Conservation (phyloP, 2,329 filamentous ascomycete species). For the Elsinoe ampelina region DNA sequence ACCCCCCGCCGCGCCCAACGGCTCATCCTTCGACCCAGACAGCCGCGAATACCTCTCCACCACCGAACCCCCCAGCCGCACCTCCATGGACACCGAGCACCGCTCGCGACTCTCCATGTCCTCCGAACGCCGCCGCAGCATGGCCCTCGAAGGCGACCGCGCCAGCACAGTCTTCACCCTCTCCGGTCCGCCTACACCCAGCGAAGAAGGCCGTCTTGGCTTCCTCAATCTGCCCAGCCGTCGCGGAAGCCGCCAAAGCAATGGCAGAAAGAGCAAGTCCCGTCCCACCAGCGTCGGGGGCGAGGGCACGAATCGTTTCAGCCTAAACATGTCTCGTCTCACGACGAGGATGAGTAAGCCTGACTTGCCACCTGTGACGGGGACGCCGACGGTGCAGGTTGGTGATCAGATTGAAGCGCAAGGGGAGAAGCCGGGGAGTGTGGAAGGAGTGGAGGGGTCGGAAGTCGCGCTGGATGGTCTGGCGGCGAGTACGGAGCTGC, state of each 20-base stretch:
- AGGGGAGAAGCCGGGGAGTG: background rate
- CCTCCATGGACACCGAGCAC: constrained; percentile 23
- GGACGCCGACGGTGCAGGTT: constrained; percentile 26
- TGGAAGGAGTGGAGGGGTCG: background rate
- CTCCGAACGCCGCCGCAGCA: constrained; percentile 30
- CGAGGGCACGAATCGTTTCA: constrained; percentile 28
- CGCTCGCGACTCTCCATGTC: constrained; percentile 29
- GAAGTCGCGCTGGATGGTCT: background rate
- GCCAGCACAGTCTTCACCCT: constrained; percentile 21
- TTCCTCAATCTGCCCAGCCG: constrained; percentile 25
- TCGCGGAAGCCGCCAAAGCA: constrained; percentile 21
- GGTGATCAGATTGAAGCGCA: background rate
- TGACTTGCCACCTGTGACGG: constrained; percentile 18
- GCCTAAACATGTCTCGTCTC: constrained; percentile 32
- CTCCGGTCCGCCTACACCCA: constrained; percentile 33
- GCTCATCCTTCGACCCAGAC: background rate
- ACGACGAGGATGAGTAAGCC: constrained; percentile 33
- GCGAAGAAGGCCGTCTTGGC: constrained; percentile 30
- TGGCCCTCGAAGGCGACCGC: constrained; percentile 31
- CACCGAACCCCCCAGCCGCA: constrained; percentile 20
- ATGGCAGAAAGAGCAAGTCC: constrained; percentile 28
- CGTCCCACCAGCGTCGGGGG: constrained; percentile 30
- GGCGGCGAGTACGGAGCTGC: background rate
- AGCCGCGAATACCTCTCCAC: constrained; percentile 8
- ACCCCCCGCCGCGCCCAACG: constrained; percentile 14